phyloP scores from a whole-genome alignment of 73 alveolate genomes.

The Paramecium sexaurelia region DNA sequence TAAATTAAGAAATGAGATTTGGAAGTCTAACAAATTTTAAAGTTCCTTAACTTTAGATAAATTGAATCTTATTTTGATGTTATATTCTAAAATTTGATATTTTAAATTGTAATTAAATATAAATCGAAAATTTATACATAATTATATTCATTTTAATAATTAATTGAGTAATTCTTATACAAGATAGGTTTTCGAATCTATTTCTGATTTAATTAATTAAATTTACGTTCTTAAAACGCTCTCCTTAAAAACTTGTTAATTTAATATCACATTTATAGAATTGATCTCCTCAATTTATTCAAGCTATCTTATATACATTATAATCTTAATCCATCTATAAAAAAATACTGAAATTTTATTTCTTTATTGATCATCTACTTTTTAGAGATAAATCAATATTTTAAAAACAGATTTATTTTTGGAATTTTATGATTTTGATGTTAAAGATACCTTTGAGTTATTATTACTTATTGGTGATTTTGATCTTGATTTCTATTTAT shows the following conservation, averaged over 20 bases:
- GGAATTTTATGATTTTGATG: neutral
- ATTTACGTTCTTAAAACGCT: slow-evolving; percentile 33
- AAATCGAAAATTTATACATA: no score
- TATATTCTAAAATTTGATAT: neutral
- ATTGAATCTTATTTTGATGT: neutral
- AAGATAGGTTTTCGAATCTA: neutral
- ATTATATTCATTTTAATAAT: neutral
- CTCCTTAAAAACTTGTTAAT: slow-evolving; percentile 35
- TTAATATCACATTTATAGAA: slow-evolving; percentile 18
- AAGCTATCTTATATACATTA: neutral
- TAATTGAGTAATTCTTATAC: neutral
- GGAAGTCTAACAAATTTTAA: neutral
- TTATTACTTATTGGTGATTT: neutral
- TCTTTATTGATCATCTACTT: neutral
- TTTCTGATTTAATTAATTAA: neutral
- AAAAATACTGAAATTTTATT: neutral
- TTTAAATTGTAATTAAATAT: neutral
- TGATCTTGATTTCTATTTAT: neutral
- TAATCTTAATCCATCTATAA: slow-evolving; percentile 10
- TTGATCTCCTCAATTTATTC: neutral
- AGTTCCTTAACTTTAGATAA: neutral
- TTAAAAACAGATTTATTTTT: neutral
- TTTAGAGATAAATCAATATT: neutral
- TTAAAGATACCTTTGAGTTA: neutral
- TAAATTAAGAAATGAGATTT: neutral